Evolutionary conservation across 345 rosid genomes (phyloP).

Genomic region (Citrus unshiu): DNA sequence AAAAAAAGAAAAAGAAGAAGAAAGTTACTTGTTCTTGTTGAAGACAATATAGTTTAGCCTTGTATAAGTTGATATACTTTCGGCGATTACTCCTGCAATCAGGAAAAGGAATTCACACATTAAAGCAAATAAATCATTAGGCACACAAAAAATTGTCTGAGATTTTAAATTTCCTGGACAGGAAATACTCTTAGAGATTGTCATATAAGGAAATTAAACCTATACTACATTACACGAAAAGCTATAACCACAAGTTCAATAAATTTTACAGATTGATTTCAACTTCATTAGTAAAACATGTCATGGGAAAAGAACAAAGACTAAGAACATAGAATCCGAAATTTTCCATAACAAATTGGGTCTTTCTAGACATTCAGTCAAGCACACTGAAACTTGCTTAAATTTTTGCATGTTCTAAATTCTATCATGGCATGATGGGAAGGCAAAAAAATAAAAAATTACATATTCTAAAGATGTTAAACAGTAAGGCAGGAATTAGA

Average conservation of each 20-base stretch:
- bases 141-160: not conserved
- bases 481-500: not conserved
- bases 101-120: constrained; percentile 12
- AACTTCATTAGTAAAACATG: not conserved
- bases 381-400: not conserved
- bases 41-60: constrained; percentile 70
- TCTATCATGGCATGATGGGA: not conserved
- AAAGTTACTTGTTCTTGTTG: constrained; percentile 61
- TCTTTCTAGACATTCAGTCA: not conserved
- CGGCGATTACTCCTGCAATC: constrained; percentile 62
- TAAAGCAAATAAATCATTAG: constrained; percentile 8
- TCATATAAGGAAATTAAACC: not conserved
- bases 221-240: not conserved
- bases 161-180: not conserved
- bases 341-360: not conserved
- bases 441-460: not conserved
- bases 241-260: constrained; percentile 5
- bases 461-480: not conserved
- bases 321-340: not conserved
- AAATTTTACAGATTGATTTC: constrained; percentile 4
- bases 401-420: not conserved
- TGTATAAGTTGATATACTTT: constrained; percentile 69
- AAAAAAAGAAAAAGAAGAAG: not conserved
- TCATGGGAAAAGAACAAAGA: not conserved
- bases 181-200: not conserved